Evolutionary conservation across 2,329 filamentous ascomycete species (phyloP).

Genomic region (Tolypocladium paradoxum): DNA sequence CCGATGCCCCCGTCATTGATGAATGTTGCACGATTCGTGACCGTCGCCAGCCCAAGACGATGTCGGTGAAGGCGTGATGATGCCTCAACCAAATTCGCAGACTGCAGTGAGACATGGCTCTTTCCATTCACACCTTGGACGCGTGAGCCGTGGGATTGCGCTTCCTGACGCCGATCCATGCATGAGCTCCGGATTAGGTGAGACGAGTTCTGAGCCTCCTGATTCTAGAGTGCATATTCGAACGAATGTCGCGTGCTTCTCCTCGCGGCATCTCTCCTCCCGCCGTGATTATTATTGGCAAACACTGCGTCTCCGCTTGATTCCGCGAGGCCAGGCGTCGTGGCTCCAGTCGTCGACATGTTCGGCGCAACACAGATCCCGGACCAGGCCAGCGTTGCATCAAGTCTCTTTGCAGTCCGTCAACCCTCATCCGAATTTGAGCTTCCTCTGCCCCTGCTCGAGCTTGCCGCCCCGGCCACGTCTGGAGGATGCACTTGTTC

Average conservation of each 20-base stretch:
- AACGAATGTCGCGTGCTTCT: background rate
- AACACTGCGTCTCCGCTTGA: background rate
- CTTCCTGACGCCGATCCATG: background rate
- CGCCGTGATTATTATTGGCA: background rate
- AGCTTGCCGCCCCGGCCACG: conserved; percentile 27
- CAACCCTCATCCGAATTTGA: conserved; percentile 44
- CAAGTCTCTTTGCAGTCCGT: background rate
- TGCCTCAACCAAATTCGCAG: background rate
- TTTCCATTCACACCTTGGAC: background rate
- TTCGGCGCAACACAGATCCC: background rate
- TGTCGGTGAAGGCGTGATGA: background rate
- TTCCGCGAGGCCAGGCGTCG: background rate
- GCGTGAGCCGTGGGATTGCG: background rate
- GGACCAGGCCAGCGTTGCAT: background rate
- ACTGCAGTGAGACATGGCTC: background rate
- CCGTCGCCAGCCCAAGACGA: background rate
- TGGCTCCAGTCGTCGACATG: background rate
- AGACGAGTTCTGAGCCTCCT: background rate
- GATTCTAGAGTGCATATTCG: background rate
- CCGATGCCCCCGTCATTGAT: background rate
- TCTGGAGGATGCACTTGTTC: conserved; percentile 27
- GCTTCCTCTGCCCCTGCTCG: conserved; percentile 49
- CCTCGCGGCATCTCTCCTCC: background rate
- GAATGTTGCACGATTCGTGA: too few species aligned
- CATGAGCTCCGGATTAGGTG: background rate